Conservation (phyloP, 2,329 filamentous ascomycete genomes). For the Talaromyces sp. region DNA sequence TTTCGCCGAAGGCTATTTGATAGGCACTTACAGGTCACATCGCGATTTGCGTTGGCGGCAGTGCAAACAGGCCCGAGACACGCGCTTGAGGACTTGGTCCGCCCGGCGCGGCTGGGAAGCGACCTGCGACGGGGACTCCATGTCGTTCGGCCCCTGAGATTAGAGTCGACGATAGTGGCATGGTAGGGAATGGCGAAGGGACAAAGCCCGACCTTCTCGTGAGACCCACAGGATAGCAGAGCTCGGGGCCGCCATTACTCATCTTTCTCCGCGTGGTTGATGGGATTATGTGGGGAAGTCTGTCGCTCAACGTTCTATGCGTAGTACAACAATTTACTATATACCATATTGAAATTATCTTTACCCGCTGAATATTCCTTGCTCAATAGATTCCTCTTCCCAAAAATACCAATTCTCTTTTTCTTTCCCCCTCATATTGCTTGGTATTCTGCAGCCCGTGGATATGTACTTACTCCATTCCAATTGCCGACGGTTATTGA, state of each 20-base stretch:
- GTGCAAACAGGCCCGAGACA: conserved; percentile 52
- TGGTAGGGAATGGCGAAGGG: conserved; percentile 7
- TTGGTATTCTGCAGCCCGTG: not conserved
- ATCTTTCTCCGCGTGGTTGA: conserved; percentile 8
- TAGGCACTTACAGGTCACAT: conserved; percentile 53
- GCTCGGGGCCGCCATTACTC: conserved; percentile 16
- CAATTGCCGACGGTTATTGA: conserved; percentile 26
- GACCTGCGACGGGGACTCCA: conserved; percentile 20
- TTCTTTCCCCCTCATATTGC: not conserved
- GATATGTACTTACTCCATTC: not conserved
- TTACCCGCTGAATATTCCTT: not conserved
- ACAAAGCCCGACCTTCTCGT: conserved; percentile 12
- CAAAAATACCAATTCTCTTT: not conserved
- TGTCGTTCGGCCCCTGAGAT: conserved; percentile 13
- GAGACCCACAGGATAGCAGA: conserved; percentile 7
- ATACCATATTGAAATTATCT: not conserved
- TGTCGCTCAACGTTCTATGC: not conserved
- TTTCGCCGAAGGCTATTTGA: not conserved
- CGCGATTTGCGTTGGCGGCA: conserved; percentile 55
- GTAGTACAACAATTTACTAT: not conserved
- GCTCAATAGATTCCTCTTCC: not conserved
- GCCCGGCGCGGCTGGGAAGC: conserved; percentile 23
- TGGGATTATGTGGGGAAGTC: conserved; percentile 8
- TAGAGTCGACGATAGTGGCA: conserved; percentile 10
- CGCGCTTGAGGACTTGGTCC: conserved; percentile 46